phyloP scores from a whole-genome alignment of 805 yeast species.

The Candida boidinii region DNA sequence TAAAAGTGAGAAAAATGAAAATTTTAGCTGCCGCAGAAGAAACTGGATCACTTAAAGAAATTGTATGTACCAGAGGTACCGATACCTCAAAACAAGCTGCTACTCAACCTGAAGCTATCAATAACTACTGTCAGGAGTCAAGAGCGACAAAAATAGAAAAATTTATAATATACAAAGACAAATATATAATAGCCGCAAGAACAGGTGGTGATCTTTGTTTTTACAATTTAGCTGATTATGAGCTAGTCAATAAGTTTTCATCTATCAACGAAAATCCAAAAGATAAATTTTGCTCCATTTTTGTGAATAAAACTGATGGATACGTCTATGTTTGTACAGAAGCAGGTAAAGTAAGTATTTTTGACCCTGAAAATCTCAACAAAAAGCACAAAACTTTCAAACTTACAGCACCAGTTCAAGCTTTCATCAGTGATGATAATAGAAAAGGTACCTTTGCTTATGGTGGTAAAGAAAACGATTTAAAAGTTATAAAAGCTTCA shows the following conservation, averaged over 20 bases:
- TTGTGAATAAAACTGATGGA: conserved; percentile 11
- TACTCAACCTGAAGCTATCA: conserved; percentile 49
- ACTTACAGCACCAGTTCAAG: conserved; percentile 39
- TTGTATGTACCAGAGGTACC: conserved; percentile 57
- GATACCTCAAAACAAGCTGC: conserved; percentile 72
- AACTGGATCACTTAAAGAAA: conserved; percentile 56
- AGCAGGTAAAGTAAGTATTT: conserved; percentile 22
- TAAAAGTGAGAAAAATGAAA: conserved; percentile 50
- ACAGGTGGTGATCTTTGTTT: conserved; percentile 33
- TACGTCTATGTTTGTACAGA: conserved; percentile 25
- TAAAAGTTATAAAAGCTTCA: conserved; percentile 32
- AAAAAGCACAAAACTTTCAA: conserved; percentile 22
- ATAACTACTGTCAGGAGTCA: conserved; percentile 20
- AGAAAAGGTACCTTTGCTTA: conserved; percentile 52
- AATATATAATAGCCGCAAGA: conserved; percentile 33
- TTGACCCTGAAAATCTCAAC: conserved; percentile 12
- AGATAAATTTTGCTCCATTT: conserved; percentile 32
- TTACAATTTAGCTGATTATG: conserved; percentile 23
- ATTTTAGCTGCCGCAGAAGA: conserved; percentile 58
- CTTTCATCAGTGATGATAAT: conserved; percentile 39
- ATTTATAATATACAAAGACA: conserved; percentile 18
- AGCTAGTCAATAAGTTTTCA: conserved; percentile 8
- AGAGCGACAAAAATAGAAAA: conserved; percentile 28
- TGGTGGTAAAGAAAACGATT: conserved; percentile 83
- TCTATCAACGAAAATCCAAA: conserved; percentile 9